These are phyloP conservation scores for Parasitella parasitica DNA, from an alignment of 371 early-diverging fungal species.

Conservation along the genomic window DNA sequence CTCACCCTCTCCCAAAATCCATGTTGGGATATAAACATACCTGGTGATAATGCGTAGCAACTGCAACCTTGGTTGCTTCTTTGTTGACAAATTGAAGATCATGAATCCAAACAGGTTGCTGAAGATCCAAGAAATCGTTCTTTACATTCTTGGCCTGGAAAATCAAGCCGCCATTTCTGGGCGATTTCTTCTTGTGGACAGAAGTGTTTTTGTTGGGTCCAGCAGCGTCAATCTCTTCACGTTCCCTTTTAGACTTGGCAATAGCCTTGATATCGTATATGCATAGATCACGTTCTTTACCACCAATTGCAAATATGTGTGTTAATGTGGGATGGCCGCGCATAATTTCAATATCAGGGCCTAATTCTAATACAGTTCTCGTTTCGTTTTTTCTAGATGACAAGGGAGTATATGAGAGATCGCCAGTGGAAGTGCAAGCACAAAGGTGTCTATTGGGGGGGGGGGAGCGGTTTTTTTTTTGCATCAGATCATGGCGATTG, in stretches of 20 bases:
- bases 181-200: conserved; percentile 33
- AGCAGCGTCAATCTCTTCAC: conserved; percentile 12
- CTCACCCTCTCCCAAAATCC: too few relatives aligned
- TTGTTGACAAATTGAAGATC: conserved; percentile 73
- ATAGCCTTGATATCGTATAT: conserved; percentile 68
- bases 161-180: conserved; percentile 48
- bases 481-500: neutral
- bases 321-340: conserved; percentile 65
- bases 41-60: conserved; percentile 77
- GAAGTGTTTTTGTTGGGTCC: conserved; percentile 26
- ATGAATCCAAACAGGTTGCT: conserved; percentile 87
- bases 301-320: conserved; percentile 80
- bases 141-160: conserved; percentile 71
- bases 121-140: conserved; percentile 79
- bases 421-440: conserved; percentile 37
- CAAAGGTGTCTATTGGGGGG: conserved; percentile 33
- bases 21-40: conserved; percentile 31
- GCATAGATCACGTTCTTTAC: conserved; percentile 81
- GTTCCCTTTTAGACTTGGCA: conserved; percentile 19
- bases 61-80: conserved; percentile 53
- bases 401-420: conserved; percentile 34
- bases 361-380: conserved; percentile 13
- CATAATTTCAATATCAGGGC: conserved; percentile 48
- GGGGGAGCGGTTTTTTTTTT: too few relatives aligned
- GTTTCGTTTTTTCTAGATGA: conserved; percentile 9